These are phyloP conservation scores for Cyclocybe aegerita DNA, from an alignment of 768 basidiomycete genomes.

Conservation along the genomic window DNA sequence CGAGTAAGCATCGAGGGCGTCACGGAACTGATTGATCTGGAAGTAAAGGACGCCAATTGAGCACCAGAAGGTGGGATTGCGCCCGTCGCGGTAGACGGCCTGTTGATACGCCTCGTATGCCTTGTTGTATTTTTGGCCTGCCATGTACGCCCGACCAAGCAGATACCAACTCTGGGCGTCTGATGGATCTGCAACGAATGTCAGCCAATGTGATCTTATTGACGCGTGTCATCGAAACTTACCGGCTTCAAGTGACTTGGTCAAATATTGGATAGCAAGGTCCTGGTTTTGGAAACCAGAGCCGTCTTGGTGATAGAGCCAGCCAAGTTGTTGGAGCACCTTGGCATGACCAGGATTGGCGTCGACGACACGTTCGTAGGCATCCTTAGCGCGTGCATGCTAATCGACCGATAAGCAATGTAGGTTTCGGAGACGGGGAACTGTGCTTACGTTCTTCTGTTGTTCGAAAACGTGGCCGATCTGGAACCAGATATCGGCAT, in stretches of 20 bases:
- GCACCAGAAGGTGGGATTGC: slow-evolving; percentile 99
- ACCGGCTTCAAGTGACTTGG: slow-evolving; percentile 95
- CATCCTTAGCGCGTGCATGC: slow-evolving; percentile 90
- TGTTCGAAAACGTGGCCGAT: slow-evolving; percentile 99
- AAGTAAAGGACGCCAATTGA: slow-evolving; percentile 99
- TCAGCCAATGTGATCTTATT: slow-evolving; percentile 4
- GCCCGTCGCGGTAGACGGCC: slow-evolving; percentile 97
- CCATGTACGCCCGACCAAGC: slow-evolving; percentile 97
- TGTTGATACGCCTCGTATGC: slow-evolving; percentile 99
- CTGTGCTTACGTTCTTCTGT: slow-evolving; percentile 81
- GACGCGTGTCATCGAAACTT: slow-evolving; percentile 24
- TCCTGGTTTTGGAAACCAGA: slow-evolving; percentile 97
- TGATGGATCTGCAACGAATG: slow-evolving; percentile 62
- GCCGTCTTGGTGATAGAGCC: slow-evolving; percentile 95
- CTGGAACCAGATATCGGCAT: slow-evolving; percentile 99
- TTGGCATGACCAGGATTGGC: slow-evolving; percentile 96
- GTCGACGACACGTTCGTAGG: slow-evolving; percentile 91
- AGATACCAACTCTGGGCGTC: slow-evolving; percentile 99
- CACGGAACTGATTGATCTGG: slow-evolving; percentile 99
- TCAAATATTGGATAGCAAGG: slow-evolving; percentile 88
- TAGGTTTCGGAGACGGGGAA: background rate
- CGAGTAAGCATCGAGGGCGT: slow-evolving; percentile 98
- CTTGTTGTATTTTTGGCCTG: slow-evolving; percentile 97
- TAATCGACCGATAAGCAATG: slow-evolving; percentile 29
- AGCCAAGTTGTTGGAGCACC: slow-evolving; percentile 96